Conservation (phyloP, 78 protist species). For the Isochrysis galbana region DNA sequence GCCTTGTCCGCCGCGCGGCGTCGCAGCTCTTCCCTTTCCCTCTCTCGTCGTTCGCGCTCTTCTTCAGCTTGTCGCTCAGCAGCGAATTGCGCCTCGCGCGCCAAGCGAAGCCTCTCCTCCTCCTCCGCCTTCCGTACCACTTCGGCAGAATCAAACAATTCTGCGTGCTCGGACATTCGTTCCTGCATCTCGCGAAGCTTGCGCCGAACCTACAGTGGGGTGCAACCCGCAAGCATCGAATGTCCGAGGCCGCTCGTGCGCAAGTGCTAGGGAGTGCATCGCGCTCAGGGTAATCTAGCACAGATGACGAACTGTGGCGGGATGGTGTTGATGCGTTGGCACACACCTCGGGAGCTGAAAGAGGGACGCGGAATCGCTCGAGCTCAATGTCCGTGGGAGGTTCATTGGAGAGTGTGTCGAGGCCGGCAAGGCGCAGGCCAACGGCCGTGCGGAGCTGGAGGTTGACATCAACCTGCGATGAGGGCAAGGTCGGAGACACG, state of each 20-base stretch:
- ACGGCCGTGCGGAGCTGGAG: not conserved
- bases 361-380: not conserved
- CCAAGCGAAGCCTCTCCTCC: not conserved
- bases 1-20: not conserved
- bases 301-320: too few relatives aligned
- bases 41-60: not conserved
- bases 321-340: too few relatives aligned
- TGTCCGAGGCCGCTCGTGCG: too few relatives aligned
- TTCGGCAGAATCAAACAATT: not conserved
- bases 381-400: not conserved
- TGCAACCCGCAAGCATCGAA: too few relatives aligned
- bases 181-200: not conserved
- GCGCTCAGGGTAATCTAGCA: too few relatives aligned
- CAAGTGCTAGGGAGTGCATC: too few relatives aligned
- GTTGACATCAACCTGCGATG: too few relatives aligned
- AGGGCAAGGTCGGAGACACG: not conserved
- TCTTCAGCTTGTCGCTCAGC: not conserved
- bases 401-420: conserved; percentile 4
- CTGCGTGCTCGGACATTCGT: not conserved
- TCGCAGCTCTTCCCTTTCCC: conserved; percentile 1
- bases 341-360: too few relatives aligned
- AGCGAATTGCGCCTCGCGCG: not conserved
- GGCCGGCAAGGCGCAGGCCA: not conserved
- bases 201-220: not conserved
- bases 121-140: not conserved